Conservation (phyloP, 1,139 yeast genomes). For the Scheffersomyces segobiensis region DNA sequence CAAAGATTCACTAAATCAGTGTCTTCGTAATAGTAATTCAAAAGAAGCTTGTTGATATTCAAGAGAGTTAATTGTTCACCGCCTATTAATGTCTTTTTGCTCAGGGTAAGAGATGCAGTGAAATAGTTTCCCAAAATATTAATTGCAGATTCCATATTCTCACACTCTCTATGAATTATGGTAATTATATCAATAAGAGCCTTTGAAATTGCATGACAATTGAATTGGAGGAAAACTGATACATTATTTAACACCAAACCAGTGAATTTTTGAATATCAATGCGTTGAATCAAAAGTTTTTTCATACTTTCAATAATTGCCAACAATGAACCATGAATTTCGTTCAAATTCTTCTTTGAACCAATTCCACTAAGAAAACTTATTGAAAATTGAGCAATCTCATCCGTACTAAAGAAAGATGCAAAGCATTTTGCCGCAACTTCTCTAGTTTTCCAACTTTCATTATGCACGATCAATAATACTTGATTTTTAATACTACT, state of each 20-base stretch:
- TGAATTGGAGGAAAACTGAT: not conserved
- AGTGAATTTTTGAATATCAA: not conserved
- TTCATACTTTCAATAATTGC: not conserved
- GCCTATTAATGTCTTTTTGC: conserved; percentile 22
- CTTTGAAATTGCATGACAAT: conserved; percentile 23
- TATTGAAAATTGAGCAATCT: conserved; percentile 11
- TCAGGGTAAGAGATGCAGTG: conserved; percentile 6
- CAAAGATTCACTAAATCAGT: conserved; percentile 15
- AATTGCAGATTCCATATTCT: not conserved
- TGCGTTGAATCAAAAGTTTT: not conserved
- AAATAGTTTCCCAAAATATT: conserved; percentile 26
- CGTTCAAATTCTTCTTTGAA: conserved; percentile 1
- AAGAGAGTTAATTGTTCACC: conserved; percentile 44
- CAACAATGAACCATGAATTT: conserved; percentile 4
- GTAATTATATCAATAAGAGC: conserved; percentile 32
- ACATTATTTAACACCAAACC: not conserved
- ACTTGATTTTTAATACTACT: conserved; percentile 9
- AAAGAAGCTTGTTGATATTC: conserved; percentile 26
- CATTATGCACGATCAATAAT: conserved; percentile 22
- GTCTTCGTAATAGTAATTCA: conserved; percentile 14
- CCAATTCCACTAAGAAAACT: not conserved
- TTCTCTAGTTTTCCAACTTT: conserved; percentile 82
- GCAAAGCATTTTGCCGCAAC: conserved; percentile 76
- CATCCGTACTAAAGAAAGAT: conserved; percentile 40
- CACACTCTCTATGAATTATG: not conserved